phyloP scores from a whole-genome alignment of 2,329 filamentous ascomycete species.

The Epichloe amarillans region DNA sequence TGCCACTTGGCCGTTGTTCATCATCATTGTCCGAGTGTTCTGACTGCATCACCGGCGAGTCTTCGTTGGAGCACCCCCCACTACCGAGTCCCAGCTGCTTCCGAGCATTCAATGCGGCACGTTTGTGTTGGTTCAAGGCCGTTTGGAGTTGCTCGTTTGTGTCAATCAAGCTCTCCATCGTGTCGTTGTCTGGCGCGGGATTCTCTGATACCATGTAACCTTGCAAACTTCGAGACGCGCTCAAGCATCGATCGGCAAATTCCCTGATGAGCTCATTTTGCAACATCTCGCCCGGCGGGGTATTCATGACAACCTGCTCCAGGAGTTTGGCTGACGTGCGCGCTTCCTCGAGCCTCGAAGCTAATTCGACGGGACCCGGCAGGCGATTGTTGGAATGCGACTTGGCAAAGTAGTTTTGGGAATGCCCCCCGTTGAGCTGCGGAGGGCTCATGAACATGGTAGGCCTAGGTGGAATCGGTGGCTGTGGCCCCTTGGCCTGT shows the following conservation, averaged over 20 bases:
- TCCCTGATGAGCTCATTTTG: slow-evolving; percentile 83
- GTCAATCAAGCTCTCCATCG: slow-evolving; percentile 85
- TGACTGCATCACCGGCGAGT: slow-evolving; percentile 13
- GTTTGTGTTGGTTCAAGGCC: slow-evolving; percentile 72
- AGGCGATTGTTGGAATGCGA: slow-evolving; percentile 33
- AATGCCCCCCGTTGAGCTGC: slow-evolving; percentile 22
- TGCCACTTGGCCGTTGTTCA: neutral
- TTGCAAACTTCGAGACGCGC: slow-evolving; percentile 71
- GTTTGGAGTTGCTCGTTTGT: slow-evolving; percentile 84
- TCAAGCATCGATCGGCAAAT: slow-evolving; percentile 75
- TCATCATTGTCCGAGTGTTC: slow-evolving; percentile 15
- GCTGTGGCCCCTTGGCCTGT: slow-evolving; percentile 11
- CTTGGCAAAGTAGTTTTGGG: slow-evolving; percentile 45
- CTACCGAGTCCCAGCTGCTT: slow-evolving; percentile 35
- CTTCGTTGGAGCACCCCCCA: slow-evolving; percentile 12
- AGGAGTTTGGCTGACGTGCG: slow-evolving; percentile 81
- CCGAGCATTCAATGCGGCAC: slow-evolving; percentile 54
- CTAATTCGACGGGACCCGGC: slow-evolving; percentile 64
- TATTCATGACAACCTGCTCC: slow-evolving; percentile 82
- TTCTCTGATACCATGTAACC: slow-evolving; percentile 69
- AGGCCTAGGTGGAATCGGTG: slow-evolving; percentile 8
- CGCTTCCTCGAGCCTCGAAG: slow-evolving; percentile 76
- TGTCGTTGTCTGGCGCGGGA: slow-evolving; percentile 80
- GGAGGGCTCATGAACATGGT: slow-evolving; percentile 4
- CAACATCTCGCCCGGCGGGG: slow-evolving; percentile 60